Evolutionary conservation across 1,139 yeast species (phyloP), one percentile per base, ranked within the genome.

Genomic region (Nakaseomyces sp.): DNA sequence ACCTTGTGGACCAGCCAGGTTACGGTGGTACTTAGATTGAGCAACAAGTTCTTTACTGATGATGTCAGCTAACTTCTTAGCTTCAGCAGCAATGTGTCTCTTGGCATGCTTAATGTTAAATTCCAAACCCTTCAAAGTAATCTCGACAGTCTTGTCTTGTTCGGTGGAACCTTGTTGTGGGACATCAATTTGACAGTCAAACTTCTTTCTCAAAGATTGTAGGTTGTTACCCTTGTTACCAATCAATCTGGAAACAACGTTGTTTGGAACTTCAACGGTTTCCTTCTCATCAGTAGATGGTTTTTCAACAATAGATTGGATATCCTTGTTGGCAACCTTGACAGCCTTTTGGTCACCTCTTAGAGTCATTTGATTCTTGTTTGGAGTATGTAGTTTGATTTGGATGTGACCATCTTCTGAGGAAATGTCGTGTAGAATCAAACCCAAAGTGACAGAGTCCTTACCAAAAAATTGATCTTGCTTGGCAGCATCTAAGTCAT

Each of bases 141-240:
- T 74, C 28, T 72, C 72, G 15, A 82, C 78, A 48, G 72, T 72
- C 41, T 73, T 76, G 40, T 63, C 63, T 30, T 64, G 64, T 17
- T 64, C 58, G 32, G 63, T 52, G 31, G 64, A 64, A 36, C 64
- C 42, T 16, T 43, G 41, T 17, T 45, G 61, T 33, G 67, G 69
- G 43, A 88, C 81, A 56, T 88, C 95, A 51, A 93, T 74, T 54
- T 74, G 76, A 50, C 86, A 88, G 40, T 81, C 89, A 57, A 72
- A 87, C 60, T 85, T 84, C n/a, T 84, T 87, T 53, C 82, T 75
- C 52, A 87, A 66, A 44, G 77, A 69, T 54, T 77, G 75, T 61
- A 91, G 68, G 60, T 80, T 77, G 37, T 85, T 68, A 46, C 98
- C 98, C 50, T 78, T 85, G 63, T 82, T 84, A 53, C 98, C 99